A percentile compares a stretch with the other conserved stretches of the same genome.
Evolutionary conservation across 768 basidiomycete species (phyloP).

Genomic region (Amanita thiersii): DNA sequence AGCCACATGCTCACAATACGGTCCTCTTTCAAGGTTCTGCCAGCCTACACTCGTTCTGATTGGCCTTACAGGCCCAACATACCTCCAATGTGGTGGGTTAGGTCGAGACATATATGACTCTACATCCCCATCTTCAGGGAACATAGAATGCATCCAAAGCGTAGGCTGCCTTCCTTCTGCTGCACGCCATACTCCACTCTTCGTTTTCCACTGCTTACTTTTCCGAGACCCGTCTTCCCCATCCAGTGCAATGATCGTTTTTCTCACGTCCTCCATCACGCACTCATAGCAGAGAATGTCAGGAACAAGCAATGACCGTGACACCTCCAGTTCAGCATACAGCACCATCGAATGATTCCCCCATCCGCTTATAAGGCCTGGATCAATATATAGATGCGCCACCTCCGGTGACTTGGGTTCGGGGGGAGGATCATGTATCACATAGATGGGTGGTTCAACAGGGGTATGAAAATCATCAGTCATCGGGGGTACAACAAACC

Average conservation of each 20-base stretch:
- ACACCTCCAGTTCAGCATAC: constrained; percentile 43
- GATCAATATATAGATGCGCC: constrained; percentile 43
- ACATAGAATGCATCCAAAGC: neutral
- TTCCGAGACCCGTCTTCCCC: constrained; percentile 15
- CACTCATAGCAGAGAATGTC: constrained; percentile 30
- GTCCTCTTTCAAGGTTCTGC: constrained; percentile 21
- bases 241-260: constrained; percentile 18
- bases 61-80: constrained; percentile 18
- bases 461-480: constrained; percentile 9
- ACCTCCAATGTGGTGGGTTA: constrained; percentile 1
- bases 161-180: neutral
- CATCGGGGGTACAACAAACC: constrained; percentile 10
- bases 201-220: constrained; percentile 12
- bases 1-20: constrained; percentile 23
- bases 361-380: constrained; percentile 23
- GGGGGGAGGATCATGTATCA: constrained; percentile 20
- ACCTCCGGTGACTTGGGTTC: constrained; percentile 19
- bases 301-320: constrained; percentile 27
- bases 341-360: constrained; percentile 51
- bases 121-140: too few species aligned
- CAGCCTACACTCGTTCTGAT: constrained; percentile 20
- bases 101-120: neutral
- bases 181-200: constrained; percentile 5
- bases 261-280: constrained; percentile 20
- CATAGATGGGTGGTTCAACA: constrained; percentile 18